phyloP scores from a whole-genome alignment of 495 filamentous ascomycete species.

The Glarea lozoyensis region DNA sequence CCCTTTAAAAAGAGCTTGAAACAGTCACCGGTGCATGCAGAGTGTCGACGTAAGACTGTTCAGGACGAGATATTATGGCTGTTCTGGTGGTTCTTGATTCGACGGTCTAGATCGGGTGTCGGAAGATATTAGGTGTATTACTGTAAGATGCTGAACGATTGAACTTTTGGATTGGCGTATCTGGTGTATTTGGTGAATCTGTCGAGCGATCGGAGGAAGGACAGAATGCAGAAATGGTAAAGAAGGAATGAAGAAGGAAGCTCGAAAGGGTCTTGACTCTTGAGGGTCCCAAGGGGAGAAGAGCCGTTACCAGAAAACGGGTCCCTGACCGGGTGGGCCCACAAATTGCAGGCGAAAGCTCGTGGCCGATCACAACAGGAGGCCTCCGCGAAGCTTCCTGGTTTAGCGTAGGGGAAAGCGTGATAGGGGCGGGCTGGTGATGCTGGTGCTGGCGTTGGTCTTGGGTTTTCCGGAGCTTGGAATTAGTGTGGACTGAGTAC shows the following conservation, averaged over 20 bases:
- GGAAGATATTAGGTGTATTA: slow-evolving; percentile 6
- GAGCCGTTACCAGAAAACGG: slow-evolving; percentile 18
- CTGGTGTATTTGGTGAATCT: neutral
- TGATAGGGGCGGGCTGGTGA: slow-evolving; percentile 1
- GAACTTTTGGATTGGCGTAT: slow-evolving; percentile 9
- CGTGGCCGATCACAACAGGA: slow-evolving; percentile 19
- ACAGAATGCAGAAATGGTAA: no score
- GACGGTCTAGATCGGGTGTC: neutral
- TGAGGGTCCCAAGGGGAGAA: no score
- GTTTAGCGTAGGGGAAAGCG: slow-evolving; percentile 7
- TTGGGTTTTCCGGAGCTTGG: no score
- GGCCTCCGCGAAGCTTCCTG: slow-evolving; percentile 3
- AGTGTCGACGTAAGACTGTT: neutral
- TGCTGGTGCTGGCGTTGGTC: neutral
- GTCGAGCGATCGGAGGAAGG: neutral
- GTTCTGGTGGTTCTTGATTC: slow-evolving; percentile 7
- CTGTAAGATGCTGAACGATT: slow-evolving; percentile 7
- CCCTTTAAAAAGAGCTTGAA: slow-evolving; percentile 17
- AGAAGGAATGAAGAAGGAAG: no score
- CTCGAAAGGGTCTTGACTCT: no score
- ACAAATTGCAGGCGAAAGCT: slow-evolving; percentile 13
- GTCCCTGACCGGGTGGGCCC: slow-evolving; percentile 11
- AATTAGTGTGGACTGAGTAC: no score
- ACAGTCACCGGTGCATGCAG: slow-evolving; percentile 21
- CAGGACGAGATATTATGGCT: slow-evolving; percentile 6